Conservation (phyloP, 2,329 filamentous ascomycete genomes). For the Allantophomopsis cytisporea region DNA sequence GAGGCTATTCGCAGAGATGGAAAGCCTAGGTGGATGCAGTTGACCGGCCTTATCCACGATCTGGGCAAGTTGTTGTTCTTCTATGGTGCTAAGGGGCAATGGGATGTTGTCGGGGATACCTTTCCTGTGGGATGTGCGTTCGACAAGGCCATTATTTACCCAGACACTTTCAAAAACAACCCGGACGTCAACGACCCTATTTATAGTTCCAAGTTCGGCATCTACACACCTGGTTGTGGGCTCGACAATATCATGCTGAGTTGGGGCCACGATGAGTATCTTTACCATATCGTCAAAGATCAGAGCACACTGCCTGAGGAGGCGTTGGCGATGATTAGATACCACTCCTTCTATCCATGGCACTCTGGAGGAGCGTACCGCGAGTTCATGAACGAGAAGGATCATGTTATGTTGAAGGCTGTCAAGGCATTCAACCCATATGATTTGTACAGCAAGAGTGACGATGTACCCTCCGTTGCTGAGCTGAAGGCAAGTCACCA, state of each 20-base stretch:
- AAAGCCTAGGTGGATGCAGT: slow-evolving; percentile 70
- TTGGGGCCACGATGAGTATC: slow-evolving; percentile 78
- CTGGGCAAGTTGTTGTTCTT: slow-evolving; percentile 67
- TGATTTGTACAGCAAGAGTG: slow-evolving; percentile 81
- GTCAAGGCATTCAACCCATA: slow-evolving; percentile 82
- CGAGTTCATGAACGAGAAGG: slow-evolving; percentile 70
- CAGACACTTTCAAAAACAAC: slow-evolving; percentile 62
- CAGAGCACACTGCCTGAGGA: slow-evolving; percentile 66
- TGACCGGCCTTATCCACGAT: slow-evolving; percentile 63
- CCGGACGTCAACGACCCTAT: slow-evolving; percentile 58
- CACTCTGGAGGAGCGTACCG: slow-evolving; percentile 67
- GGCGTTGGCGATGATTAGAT: slow-evolving; percentile 77
- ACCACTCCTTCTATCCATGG: slow-evolving; percentile 87
- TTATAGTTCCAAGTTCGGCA: slow-evolving; percentile 62
- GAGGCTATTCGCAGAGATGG: slow-evolving; percentile 78
- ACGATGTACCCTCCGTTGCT: slow-evolving; percentile 59
- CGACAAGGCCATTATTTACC: slow-evolving; percentile 60
- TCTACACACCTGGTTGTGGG: slow-evolving; percentile 66
- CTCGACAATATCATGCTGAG: slow-evolving; percentile 76
- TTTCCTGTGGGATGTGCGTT: slow-evolving; percentile 66
- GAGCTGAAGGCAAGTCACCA: slow-evolving; percentile 41
- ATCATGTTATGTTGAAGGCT: slow-evolving; percentile 63
- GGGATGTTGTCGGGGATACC: slow-evolving; percentile 80
- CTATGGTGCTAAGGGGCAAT: slow-evolving; percentile 69
- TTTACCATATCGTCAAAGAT: slow-evolving; percentile 73